phyloP scores from a whole-genome alignment of 2,329 filamentous ascomycete genomes.

The Penicillium fuscoglaucum region DNA sequence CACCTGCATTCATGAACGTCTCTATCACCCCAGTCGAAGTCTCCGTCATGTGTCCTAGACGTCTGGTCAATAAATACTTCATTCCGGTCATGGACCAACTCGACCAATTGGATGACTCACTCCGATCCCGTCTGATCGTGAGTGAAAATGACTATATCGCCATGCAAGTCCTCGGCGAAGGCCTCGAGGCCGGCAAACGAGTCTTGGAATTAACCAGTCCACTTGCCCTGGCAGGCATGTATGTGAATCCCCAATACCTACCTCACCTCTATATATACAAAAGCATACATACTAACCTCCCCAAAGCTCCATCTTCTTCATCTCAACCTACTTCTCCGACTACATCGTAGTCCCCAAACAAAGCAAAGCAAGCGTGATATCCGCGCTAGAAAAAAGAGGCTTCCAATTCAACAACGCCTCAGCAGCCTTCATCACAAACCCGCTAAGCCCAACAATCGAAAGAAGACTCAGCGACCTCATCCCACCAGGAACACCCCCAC shows the following conservation, averaged over 20 bases:
- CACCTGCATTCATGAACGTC: slow-evolving; percentile 86
- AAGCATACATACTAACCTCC: slow-evolving; percentile 14
- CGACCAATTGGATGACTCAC: slow-evolving; percentile 42
- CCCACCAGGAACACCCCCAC: slow-evolving; percentile 69
- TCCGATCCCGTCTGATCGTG: slow-evolving; percentile 63
- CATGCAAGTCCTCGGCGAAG: slow-evolving; percentile 85
- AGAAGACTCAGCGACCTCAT: slow-evolving; percentile 27
- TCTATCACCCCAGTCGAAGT: slow-evolving; percentile 90
- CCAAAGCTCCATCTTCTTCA: slow-evolving; percentile 85
- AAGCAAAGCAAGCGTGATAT: slow-evolving; percentile 70
- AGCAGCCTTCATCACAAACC: slow-evolving; percentile 64
- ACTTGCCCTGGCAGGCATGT: slow-evolving; percentile 85
- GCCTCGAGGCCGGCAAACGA: slow-evolving; percentile 84
- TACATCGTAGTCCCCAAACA: slow-evolving; percentile 87
- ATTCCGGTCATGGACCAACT: slow-evolving; percentile 67
- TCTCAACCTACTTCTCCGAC: slow-evolving; percentile 96
- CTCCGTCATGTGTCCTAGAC: slow-evolving; percentile 81
- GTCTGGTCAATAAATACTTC: slow-evolving; percentile 73
- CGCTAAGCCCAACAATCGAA: slow-evolving; percentile 39
- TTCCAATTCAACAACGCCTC: slow-evolving; percentile 77
- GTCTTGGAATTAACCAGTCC: slow-evolving; percentile 91
- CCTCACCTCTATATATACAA: not conserved
- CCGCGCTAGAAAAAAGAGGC: slow-evolving; percentile 73
- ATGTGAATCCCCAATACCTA: slow-evolving; percentile 31
- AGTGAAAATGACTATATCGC: slow-evolving; percentile 82